phyloP scores from a whole-genome alignment of 192 early-diverging fungal species.

The Borealophlyctis nickersoniae region DNA sequence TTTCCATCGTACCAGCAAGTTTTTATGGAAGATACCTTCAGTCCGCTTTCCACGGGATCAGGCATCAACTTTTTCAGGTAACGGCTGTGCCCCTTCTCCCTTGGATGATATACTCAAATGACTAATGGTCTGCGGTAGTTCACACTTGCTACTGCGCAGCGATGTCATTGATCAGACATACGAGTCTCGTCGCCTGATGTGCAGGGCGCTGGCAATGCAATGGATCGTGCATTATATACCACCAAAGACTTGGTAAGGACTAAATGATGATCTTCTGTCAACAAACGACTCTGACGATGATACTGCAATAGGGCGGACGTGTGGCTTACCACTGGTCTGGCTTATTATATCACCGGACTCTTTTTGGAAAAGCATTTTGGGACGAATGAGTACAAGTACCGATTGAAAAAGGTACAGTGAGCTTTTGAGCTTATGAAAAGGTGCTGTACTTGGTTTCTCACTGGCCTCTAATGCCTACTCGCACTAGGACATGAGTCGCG shows the following conservation, averaged over 20 bases:
- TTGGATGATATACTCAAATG: too few species aligned
- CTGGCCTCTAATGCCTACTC: too few species aligned
- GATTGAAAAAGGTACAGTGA: slow-evolving; percentile 68
- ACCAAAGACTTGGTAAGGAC: slow-evolving; percentile 33
- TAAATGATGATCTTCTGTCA: not conserved
- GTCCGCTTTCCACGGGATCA: slow-evolving; percentile 69
- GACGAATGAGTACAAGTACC: slow-evolving; percentile 82
- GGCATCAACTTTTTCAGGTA: slow-evolving; percentile 74
- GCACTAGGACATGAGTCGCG: slow-evolving; percentile 81
- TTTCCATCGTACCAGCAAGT: slow-evolving; percentile 80
- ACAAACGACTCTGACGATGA: not conserved
- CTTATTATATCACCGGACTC: slow-evolving; percentile 68
- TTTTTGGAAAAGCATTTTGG: slow-evolving; percentile 83
- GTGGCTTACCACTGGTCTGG: slow-evolving; percentile 84
- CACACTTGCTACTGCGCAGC: slow-evolving; percentile 64
- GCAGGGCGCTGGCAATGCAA: slow-evolving; percentile 74
- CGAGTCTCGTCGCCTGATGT: slow-evolving; percentile 70
- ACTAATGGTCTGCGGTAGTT: slow-evolving; percentile 29
- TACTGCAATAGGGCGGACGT: slow-evolving; percentile 63
- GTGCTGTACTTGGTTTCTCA: slow-evolving; percentile 1
- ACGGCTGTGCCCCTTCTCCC: too few species aligned
- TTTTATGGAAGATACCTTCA: slow-evolving; percentile 76
- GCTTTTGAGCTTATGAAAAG: slow-evolving; percentile 3
- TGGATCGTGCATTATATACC: slow-evolving; percentile 92
- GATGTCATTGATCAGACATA: slow-evolving; percentile 86